Conservation (phyloP, 176 grass and related monocot species). For the Aechmea fasciata region DNA sequence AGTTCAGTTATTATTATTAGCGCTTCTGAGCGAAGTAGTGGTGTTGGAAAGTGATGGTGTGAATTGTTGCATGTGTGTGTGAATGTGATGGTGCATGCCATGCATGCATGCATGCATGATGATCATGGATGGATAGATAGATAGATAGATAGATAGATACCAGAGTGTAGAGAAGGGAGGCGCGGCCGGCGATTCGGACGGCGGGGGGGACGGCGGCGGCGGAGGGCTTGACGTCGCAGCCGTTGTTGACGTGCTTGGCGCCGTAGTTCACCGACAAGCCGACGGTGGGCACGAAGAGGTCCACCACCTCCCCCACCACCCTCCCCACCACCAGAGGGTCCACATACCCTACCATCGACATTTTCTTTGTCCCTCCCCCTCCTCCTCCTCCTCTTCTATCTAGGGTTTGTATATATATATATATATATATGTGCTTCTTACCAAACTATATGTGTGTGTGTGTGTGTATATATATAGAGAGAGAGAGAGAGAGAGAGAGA, state of each 20-base stretch:
- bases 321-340: slow-evolving; percentile 77
- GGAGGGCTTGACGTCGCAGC: slow-evolving; percentile 65
- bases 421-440: no score
- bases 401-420: no score
- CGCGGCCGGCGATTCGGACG: slow-evolving; percentile 45
- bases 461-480: not conserved
- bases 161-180: slow-evolving; percentile 54
- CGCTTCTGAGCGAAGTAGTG: no score
- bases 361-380: no score
- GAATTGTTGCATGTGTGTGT: not conserved
- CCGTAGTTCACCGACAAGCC: slow-evolving; percentile 52
- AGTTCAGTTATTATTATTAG: not conserved
- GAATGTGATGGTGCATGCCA: no score
- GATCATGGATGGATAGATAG: no score
- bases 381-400: no score
- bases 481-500: not conserved
- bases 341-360: slow-evolving; percentile 39
- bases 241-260: slow-evolving; percentile 67
- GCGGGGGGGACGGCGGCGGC: slow-evolving; percentile 36
- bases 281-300: slow-evolving; percentile 64
- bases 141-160: slow-evolving; percentile 11
- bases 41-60: no score
- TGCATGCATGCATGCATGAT: no score
- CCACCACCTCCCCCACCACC: slow-evolving; percentile 83
- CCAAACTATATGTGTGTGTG: not conserved